phyloP scores from a whole-genome alignment of 2,329 filamentous ascomycete genomes.

The Sporothrix brunneoviolacea region DNA sequence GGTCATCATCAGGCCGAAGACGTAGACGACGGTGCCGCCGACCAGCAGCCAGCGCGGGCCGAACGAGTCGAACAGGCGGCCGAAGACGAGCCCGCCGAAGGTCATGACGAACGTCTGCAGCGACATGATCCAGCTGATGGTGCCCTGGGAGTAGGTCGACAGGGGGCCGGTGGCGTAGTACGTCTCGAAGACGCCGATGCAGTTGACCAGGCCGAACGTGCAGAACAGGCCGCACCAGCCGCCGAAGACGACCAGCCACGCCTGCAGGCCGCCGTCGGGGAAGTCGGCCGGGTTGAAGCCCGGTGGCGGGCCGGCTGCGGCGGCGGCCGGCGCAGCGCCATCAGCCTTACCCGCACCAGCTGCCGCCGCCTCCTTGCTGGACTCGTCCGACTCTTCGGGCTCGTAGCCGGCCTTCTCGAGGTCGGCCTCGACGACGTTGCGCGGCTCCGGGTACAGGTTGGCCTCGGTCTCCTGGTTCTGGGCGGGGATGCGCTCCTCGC shows the following conservation, averaged over 20 bases:
- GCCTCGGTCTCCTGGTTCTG: slow-evolving; percentile 29
- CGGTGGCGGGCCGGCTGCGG: slow-evolving; percentile 12
- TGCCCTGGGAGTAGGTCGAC: slow-evolving; percentile 38
- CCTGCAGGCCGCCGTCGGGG: slow-evolving; percentile 45
- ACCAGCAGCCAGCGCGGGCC: slow-evolving; percentile 50
- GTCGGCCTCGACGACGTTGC: slow-evolving; percentile 25
- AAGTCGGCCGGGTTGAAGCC: slow-evolving; percentile 38
- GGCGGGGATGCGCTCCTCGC: slow-evolving; percentile 26
- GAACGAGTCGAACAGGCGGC: slow-evolving; percentile 46
- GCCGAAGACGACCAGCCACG: slow-evolving; percentile 42
- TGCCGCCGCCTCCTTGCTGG: neutral
- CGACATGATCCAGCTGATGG: slow-evolving; percentile 52
- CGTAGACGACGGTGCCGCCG: slow-evolving; percentile 44
- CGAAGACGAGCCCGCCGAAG: slow-evolving; percentile 42
- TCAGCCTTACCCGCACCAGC: neutral
- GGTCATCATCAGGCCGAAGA: slow-evolving; percentile 57
- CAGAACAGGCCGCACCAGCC: slow-evolving; percentile 31
- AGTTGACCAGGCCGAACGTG: slow-evolving; percentile 34
- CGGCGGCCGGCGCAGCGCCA: neutral
- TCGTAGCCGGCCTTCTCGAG: slow-evolving; percentile 27
- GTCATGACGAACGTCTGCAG: slow-evolving; percentile 40
- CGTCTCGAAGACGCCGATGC: slow-evolving; percentile 48
- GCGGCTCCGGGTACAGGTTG: slow-evolving; percentile 28
- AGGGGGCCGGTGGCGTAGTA: slow-evolving; percentile 47
- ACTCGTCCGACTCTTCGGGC: slow-evolving; percentile 6